Evolutionary conservation across 208 protist genomes (phyloP), one percentile per base, ranked within the genome.

Genomic region (Trypanosoma mega): DNA sequence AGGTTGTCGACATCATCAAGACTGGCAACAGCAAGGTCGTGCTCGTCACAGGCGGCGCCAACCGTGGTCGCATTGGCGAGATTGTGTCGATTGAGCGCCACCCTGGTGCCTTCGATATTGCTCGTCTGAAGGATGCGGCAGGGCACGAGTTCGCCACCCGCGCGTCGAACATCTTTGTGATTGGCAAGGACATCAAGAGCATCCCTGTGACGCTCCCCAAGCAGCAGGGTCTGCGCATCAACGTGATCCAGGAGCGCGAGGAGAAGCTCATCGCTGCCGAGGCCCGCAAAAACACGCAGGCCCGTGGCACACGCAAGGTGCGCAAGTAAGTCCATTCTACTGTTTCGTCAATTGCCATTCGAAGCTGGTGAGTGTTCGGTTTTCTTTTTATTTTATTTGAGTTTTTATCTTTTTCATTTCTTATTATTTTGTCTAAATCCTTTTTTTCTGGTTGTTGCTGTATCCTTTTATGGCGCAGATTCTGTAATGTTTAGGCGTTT

Each of bases 141-240:
- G 84, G 85, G 55, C 80, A 98, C 70, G 85, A 86, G 47, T 99
- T 99, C 77, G 97, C 98, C 68, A 99, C 99, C 43, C 97, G 98
- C 66, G 39, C 92, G n/a, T 51, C 51, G 52, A 99, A 99, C 91
- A 94, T 99, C 44, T 99, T 99, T 77, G 94, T 99, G 66, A 97
- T 99, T 67, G 98, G 98, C 64, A 90, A 98, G 72, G 85, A 86
- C 68, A 82, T 85, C 53, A 78, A 87, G 65, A 80, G 75, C 31
- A 67, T 97, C 34, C 75, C 88, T 31, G 85, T 99, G 44, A 93
- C 94, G 6, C 81, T 99, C 37, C 98, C 98, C 55, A 95, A 93
- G 68, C 78, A 87, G 63, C 94, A 98, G 77, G 98, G 98, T 85
- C 69, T 99, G 44, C 79, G 82, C 63, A 85, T 90, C 56, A 85